Base-by-base conservation (phyloP, 139 green algal species). In the Auxenochlorella pyrenoidosa region DNA sequence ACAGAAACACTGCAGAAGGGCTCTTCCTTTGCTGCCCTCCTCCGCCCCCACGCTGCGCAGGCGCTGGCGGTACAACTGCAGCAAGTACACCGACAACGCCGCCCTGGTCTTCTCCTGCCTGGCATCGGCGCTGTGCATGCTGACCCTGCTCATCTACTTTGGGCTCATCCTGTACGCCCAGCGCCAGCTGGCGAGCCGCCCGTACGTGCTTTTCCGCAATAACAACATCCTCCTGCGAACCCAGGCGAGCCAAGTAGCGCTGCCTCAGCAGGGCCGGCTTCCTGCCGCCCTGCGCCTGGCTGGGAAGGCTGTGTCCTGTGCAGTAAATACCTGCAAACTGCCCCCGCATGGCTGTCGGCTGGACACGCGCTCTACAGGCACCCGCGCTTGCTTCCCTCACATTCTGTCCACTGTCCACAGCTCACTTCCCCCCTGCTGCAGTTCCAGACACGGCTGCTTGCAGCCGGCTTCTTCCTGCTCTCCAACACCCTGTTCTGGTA, bases 401-500 rank as follows among this genome's bases (percentile, higher is more conserved):
- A n/a, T n/a, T n/a, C n/a, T n/a, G n/a, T n/a, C n/a, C n/a, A n/a
- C n/a, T n/a, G n/a, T n/a, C n/a, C n/a, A n/a, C n/a, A n/a, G n/a
- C n/a, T n/a, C n/a, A n/a, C n/a, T n/a, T n/a, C n/a, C n/a, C n/a
- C n/a, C n/a, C n/a, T 13, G 30, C 76, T n/a, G 60, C 59, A 75
- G 59, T 85, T 34, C 38, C 80, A 85, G 80, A 85, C 80, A 16
- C 59, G 80, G 0, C 40, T 77, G 28, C 8, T 75, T 5, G 80
- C 66, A 5, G 80, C 80, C 32, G 26, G 41, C 26, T 85, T 85
- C 80, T 77, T 85, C 30, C 38, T 60, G 8, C 12, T 85, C 4
- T 76, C 34, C 80, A 85, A 77, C 80, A 32, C 47, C 12, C 60
- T 85, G 13, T 60, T 85, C 38, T 85, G 80, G 80, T 85, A 66